Evolutionary conservation across 306 rosid species (phyloP).

Genomic region (Psophocarpus tetragonolobus): DNA sequence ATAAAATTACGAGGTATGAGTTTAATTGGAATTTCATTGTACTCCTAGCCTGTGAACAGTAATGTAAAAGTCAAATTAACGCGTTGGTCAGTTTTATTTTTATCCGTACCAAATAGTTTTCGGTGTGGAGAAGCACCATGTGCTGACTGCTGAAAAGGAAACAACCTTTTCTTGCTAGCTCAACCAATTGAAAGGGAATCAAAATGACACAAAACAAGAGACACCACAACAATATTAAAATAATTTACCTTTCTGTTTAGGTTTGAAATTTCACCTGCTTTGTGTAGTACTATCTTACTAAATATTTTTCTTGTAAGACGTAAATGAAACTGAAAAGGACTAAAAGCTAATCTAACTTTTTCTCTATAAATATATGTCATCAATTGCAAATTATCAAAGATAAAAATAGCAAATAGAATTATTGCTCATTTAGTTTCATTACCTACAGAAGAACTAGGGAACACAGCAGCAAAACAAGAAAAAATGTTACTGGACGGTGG

Average conservation of each 20-base stretch:
- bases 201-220: not conserved
- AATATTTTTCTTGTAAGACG: not conserved
- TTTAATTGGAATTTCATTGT: not conserved
- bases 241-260: slow-evolving; percentile 6
- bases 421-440: slow-evolving; percentile 2
- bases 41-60: not conserved
- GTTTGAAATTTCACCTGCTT: slow-evolving; percentile 10
- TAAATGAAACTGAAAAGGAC: slow-evolving; percentile 36
- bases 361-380: not conserved
- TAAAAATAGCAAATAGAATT: not conserved
- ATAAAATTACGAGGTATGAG: not conserved
- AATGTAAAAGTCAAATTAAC: not conserved
- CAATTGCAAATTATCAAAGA: not conserved
- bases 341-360: slow-evolving; percentile 23
- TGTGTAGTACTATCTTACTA: not conserved
- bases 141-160: not conserved
- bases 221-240: not conserved
- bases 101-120: not conserved
- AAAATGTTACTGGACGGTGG: slow-evolving; percentile 7
- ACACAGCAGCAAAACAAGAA: slow-evolving; percentile 35
- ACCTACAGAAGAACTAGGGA: not conserved
- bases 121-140: not conserved
- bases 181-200: not conserved
- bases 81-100: not conserved
- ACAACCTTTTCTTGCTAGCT: not conserved